Percentiles rank a stretch among this genome's conserved stretches.
Evolutionary conservation across 208 protist genomes (phyloP).

Genomic region (Leptomonas pyrrhocoris): DNA sequence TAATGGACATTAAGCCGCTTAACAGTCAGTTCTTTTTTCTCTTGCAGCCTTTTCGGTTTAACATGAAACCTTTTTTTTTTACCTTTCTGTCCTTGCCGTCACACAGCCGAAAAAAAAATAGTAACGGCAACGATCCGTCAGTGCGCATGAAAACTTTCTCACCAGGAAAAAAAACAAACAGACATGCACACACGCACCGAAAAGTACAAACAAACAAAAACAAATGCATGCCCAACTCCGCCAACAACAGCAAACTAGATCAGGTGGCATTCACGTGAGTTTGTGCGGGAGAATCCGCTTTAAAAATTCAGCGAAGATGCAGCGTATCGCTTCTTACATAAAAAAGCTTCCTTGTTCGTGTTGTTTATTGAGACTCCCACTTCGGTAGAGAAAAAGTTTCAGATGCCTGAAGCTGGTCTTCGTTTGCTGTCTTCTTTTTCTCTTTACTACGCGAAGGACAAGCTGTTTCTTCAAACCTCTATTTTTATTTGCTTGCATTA

Average conservation of each 20-base stretch:
- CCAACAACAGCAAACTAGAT: not conserved
- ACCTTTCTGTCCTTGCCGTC: not conserved
- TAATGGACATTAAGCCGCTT: conserved; percentile 2
- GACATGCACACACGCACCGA: not conserved
- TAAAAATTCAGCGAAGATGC: no score
- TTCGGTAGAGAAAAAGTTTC: no score
- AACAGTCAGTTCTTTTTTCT: not conserved
- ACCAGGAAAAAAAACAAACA: not conserved
- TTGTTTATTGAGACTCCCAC: no score
- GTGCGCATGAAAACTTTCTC: not conserved
- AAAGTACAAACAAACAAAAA: not conserved
- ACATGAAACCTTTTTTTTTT: conserved; percentile 3
- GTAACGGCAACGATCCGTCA: not conserved
- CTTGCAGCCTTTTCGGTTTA: not conserved
- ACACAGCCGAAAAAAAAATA: conserved; percentile 2
- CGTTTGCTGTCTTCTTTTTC: no score
- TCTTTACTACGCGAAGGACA: no score
- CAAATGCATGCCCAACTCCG: not conserved
- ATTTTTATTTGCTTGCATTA: no score
- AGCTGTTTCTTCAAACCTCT: no score
- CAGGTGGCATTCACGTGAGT: no score
- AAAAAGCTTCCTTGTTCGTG: no score
- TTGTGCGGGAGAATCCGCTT: no score
- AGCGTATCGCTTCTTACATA: no score
- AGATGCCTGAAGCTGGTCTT: no score